Conservation (phyloP, 2,329 filamentous ascomycete species). For the Aspergillus unguis region DNA sequence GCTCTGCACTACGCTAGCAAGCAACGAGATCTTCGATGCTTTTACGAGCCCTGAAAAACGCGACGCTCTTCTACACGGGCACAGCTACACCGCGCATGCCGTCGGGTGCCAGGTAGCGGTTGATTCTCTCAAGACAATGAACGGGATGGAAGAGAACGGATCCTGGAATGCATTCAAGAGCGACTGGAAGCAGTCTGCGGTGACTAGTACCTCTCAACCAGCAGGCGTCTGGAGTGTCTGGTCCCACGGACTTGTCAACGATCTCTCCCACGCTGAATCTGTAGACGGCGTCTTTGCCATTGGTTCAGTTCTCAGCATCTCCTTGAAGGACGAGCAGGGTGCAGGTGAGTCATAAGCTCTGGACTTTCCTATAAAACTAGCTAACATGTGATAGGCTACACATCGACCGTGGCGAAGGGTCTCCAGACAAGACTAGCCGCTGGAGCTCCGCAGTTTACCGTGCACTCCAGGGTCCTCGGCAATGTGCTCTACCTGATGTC, state of each 20-base stretch:
- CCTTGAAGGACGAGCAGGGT: slow-evolving; percentile 49
- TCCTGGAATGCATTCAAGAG: slow-evolving; percentile 57
- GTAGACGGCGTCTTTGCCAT: slow-evolving; percentile 69
- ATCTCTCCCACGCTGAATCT: slow-evolving; percentile 54
- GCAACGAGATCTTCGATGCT: slow-evolving; percentile 66
- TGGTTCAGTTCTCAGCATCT: slow-evolving; percentile 70
- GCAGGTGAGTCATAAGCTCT: slow-evolving; percentile 35
- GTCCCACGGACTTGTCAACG: slow-evolving; percentile 58
- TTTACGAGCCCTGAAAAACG: slow-evolving; percentile 72
- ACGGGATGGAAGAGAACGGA: slow-evolving; percentile 53
- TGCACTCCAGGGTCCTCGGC: slow-evolving; percentile 59
- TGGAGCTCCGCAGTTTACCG: slow-evolving; percentile 39
- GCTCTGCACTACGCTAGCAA: slow-evolving; percentile 72
- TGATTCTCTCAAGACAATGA: slow-evolving; percentile 61
- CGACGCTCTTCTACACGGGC: slow-evolving; percentile 76
- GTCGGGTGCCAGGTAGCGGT: slow-evolving; percentile 76
- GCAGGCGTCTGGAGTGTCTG: slow-evolving; percentile 65
- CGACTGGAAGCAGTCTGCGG: slow-evolving; percentile 41
- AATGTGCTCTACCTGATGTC: slow-evolving; percentile 63
- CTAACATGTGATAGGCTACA: slow-evolving; percentile 47
- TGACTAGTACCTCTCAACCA: neutral
- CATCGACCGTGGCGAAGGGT: slow-evolving; percentile 53
- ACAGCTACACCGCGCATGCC: slow-evolving; percentile 82
- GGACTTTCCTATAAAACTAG: slow-evolving; percentile 8
- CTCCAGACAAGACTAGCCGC: slow-evolving; percentile 51